Conservation (phyloP, 2,329 filamentous ascomycete species). For the Fusarium chaquense region DNA sequence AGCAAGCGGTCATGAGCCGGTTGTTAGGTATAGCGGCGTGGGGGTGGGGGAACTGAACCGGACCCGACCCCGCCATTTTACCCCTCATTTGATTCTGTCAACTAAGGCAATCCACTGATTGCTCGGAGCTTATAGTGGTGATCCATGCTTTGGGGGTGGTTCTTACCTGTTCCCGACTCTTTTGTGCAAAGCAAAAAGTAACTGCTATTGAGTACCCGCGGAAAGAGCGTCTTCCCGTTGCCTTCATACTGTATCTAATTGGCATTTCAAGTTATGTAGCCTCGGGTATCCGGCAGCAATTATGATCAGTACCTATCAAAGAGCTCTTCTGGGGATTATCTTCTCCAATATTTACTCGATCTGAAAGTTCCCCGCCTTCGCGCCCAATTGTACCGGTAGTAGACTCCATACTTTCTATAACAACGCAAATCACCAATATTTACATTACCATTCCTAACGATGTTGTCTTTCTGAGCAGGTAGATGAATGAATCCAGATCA, state of each 20-base stretch:
- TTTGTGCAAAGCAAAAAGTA: neutral
- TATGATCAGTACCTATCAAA: slow-evolving; percentile 10
- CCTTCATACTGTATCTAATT: neutral
- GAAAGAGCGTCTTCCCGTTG: neutral
- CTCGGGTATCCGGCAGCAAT: neutral
- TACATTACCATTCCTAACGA: neutral
- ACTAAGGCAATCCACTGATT: neutral
- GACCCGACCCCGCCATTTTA: slow-evolving; percentile 16
- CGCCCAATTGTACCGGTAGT: neutral
- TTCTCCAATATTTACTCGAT: slow-evolving; percentile 6
- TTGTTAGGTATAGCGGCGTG: slow-evolving; percentile 12
- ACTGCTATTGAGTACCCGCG: neutral
- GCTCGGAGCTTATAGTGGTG: neutral
- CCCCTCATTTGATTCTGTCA: slow-evolving; percentile 21
- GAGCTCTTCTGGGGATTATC: neutral
- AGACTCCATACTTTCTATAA: neutral
- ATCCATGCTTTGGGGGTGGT: slow-evolving; percentile 37
- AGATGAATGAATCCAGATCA: slow-evolving; percentile 13
- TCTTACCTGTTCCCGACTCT: slow-evolving; percentile 1
- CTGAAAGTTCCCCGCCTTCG: slow-evolving; percentile 24
- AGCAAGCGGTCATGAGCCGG: slow-evolving; percentile 21
- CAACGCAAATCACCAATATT: slow-evolving; percentile 5
- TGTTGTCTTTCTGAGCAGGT: neutral
- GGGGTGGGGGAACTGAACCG: slow-evolving; percentile 25
- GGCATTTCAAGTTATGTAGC: neutral